Conservation (phyloP, 2,329 filamentous ascomycete genomes). For the Anthostomella pinea region DNA sequence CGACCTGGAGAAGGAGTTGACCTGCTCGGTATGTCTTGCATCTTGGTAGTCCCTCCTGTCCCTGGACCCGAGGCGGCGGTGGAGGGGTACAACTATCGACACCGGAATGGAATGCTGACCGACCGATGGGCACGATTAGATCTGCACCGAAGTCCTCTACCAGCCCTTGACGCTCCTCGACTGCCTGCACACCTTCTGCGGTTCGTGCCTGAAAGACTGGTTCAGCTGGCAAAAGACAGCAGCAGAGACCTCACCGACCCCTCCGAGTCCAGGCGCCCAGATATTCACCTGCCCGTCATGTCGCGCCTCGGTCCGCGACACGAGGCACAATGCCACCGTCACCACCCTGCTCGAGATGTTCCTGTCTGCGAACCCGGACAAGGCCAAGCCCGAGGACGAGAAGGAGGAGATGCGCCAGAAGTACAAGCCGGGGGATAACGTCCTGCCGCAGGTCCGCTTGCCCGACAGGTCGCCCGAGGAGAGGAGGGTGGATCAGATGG, state of each 20-base stretch:
- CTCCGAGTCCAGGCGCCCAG: slow-evolving; percentile 45
- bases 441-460: slow-evolving; percentile 62
- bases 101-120: slow-evolving; percentile 3
- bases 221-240: slow-evolving; percentile 74
- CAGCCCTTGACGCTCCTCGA: slow-evolving; percentile 88
- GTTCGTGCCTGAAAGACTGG: slow-evolving; percentile 94
- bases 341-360: slow-evolving; percentile 89
- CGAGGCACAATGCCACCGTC: slow-evolving; percentile 85
- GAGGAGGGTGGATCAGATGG: slow-evolving; percentile 59
- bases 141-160: slow-evolving; percentile 93
- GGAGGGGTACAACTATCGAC: too few species aligned
- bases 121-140: slow-evolving; percentile 50
- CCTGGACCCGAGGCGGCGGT: too few species aligned
- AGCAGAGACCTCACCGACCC: slow-evolving; percentile 49
- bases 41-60: slow-evolving; percentile 2
- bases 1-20: slow-evolving; percentile 90
- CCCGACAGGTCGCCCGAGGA: slow-evolving; percentile 52
- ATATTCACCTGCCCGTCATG: slow-evolving; percentile 90
- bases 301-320: slow-evolving; percentile 80
- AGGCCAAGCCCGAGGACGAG: slow-evolving; percentile 67
- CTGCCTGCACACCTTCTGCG: slow-evolving; percentile 94
- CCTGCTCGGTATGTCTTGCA: slow-evolving; percentile 74
- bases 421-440: slow-evolving; percentile 78
- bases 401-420: slow-evolving; percentile 71
- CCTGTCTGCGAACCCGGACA: slow-evolving; percentile 73